Evolutionary conservation across 2,329 filamentous ascomycete species (phyloP).

Genomic region (Xylariaceae sp.): DNA sequence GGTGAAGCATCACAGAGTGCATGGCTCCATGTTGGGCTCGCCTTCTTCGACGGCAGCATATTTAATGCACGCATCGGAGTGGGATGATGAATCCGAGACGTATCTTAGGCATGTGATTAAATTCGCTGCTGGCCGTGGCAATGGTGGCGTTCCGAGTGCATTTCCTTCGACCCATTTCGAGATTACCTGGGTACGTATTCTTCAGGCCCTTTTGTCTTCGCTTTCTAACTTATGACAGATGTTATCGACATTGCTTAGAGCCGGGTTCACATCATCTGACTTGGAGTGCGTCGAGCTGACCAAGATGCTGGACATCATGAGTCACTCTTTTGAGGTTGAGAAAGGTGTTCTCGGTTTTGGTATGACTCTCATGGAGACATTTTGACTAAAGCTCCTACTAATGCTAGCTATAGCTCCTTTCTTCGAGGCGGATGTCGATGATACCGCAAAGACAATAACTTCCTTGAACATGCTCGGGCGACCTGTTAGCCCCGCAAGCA

Average conservation of each 20-base stretch:
- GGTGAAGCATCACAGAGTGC: constrained; percentile 40
- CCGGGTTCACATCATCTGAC: constrained; percentile 23
- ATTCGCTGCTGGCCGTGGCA: constrained; percentile 19
- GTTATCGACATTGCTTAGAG: constrained; percentile 25
- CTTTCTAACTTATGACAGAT: constrained; percentile 18
- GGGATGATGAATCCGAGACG: constrained; percentile 31
- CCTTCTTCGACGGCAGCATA: constrained; percentile 48
- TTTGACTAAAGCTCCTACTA: neutral
- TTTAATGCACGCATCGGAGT: constrained; percentile 30
- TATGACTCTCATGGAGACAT: constrained; percentile 3
- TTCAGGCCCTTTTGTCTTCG: no score
- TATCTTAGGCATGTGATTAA: constrained; percentile 30
- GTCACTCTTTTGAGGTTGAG: constrained; percentile 24
- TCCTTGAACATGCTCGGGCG: constrained; percentile 27
- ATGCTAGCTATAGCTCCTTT: constrained; percentile 22
- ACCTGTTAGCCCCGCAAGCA: constrained; percentile 23
- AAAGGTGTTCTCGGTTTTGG: constrained; percentile 34
- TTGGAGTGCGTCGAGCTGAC: constrained; percentile 21
- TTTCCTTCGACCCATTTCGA: constrained; percentile 32
- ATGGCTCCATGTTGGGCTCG: constrained; percentile 46
- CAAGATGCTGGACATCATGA: constrained; percentile 28
- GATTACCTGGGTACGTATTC: constrained; percentile 27
- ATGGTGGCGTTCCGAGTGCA: constrained; percentile 31
- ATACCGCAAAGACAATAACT: constrained; percentile 30
- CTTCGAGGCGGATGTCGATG: constrained; percentile 29